These are phyloP conservation scores for Barnettozyma wickerhamii DNA, from an alignment of 805 yeast species.

Conservation along the genomic window DNA sequence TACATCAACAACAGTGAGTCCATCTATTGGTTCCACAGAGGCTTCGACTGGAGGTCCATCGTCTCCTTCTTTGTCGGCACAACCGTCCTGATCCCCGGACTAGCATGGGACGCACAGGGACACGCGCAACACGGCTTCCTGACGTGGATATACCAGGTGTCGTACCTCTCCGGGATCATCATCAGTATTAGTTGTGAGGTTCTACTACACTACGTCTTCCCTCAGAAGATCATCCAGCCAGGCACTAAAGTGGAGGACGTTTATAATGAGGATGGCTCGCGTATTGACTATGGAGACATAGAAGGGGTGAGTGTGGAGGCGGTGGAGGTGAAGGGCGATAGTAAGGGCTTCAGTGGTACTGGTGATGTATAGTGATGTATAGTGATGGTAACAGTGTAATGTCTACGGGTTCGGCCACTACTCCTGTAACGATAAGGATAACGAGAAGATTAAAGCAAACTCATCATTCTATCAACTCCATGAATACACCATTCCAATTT, in stretches of 20 bases:
- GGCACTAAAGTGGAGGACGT: constrained; percentile 17
- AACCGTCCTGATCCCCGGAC: constrained; percentile 24
- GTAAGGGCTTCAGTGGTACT: too few species aligned
- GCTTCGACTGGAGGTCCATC: constrained; percentile 27
- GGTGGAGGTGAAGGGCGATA: too few species aligned
- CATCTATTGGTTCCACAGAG: constrained; percentile 20
- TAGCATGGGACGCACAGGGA: constrained; percentile 13
- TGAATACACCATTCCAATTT: too few species aligned
- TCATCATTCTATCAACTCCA: too few species aligned
- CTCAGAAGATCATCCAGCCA: constrained; percentile 11
- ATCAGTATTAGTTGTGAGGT: constrained; percentile 6
- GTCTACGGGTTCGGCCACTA: too few species aligned
- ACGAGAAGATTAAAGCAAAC: too few species aligned
- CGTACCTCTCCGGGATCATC: constrained; percentile 19
- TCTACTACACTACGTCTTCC: constrained; percentile 13
- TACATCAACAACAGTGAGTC: constrained; percentile 12
- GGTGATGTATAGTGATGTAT: too few species aligned
- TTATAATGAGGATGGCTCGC: constrained; percentile 16
- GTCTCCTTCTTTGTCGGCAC: constrained; percentile 20
- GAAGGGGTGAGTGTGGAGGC: constrained; percentile 1
- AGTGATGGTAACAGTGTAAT: too few species aligned
- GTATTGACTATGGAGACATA: not conserved
- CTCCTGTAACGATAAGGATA: too few species aligned
- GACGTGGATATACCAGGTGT: constrained; percentile 18
- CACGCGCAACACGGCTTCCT: constrained; percentile 11